Percentiles rank a stretch among this genome's conserved stretches.
Conservation (phyloP, 495 filamentous ascomycete genomes). For the Saxophila tyrrhenica region DNA sequence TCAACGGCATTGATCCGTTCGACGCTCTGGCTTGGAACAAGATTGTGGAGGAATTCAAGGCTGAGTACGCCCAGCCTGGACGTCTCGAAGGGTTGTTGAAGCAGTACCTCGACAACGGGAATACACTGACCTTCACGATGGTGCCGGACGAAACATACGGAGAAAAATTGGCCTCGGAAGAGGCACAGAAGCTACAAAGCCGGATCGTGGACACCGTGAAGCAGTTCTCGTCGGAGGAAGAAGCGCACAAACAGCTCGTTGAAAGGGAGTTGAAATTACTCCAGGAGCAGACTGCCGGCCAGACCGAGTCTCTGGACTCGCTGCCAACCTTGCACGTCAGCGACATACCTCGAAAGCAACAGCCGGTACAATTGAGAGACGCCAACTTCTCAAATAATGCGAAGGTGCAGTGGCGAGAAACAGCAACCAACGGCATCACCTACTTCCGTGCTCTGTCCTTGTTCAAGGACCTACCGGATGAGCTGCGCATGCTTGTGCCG, state of each 20-base stretch:
- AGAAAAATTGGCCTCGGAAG: constrained; percentile 64
- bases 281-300: constrained; percentile 69
- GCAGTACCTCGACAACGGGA: constrained; percentile 81
- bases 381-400: constrained; percentile 48
- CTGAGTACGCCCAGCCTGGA: constrained; percentile 51
- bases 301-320: constrained; percentile 71
- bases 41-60: constrained; percentile 69
- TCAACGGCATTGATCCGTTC: constrained; percentile 88
- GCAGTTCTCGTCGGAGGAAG: constrained; percentile 55
- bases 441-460: constrained; percentile 86
- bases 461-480: constrained; percentile 68
- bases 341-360: constrained; percentile 74
- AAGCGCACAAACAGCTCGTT: constrained; percentile 57
- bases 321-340: constrained; percentile 75
- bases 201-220: constrained; percentile 61
- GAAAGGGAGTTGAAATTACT: constrained; percentile 70
- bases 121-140: constrained; percentile 89
- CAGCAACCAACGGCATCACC: constrained; percentile 87
- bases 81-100: constrained; percentile 80
- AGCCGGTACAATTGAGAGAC: constrained; percentile 56
- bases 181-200: constrained; percentile 52
- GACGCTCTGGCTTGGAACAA: constrained; percentile 83
- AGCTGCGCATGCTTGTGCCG: constrained; percentile 74
- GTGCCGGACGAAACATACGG: constrained; percentile 64
- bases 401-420: constrained; percentile 79